These are phyloP conservation scores for Melanopsichium pennsylvanicum DNA, from an alignment of 1,284 basidiomycete genomes.

Conservation along the genomic window DNA sequence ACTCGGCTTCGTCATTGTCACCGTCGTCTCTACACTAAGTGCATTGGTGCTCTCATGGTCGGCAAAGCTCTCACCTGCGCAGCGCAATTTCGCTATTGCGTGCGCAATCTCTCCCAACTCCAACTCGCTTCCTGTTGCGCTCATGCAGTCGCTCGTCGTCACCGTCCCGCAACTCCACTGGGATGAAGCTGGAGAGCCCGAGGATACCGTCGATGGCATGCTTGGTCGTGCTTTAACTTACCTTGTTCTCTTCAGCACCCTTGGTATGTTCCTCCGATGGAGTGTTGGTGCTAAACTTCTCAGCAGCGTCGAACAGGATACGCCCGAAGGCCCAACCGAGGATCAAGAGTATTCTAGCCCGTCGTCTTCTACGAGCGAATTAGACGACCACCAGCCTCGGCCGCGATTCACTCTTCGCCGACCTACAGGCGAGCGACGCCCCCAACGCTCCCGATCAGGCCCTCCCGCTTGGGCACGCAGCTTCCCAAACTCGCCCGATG, in stretches of 20 bases:
- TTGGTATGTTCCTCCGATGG: constrained; percentile 77
- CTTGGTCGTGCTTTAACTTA: constrained; percentile 90
- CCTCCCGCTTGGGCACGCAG: constrained; percentile 47
- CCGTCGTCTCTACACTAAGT: constrained; percentile 62
- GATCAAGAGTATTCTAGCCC: neutral
- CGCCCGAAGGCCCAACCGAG: constrained; percentile 16
- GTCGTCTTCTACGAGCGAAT: constrained; percentile 2
- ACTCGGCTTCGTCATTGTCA: constrained; percentile 74
- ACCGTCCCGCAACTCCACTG: constrained; percentile 85
- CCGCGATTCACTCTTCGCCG: constrained; percentile 45
- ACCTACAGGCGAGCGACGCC: constrained; percentile 38
- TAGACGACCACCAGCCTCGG: neutral
- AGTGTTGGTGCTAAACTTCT: constrained; percentile 67
- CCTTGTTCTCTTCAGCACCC: constrained; percentile 87
- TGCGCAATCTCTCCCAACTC: constrained; percentile 72
- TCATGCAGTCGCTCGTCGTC: constrained; percentile 86
- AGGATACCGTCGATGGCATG: constrained; percentile 85
- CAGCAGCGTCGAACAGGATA: constrained; percentile 63
- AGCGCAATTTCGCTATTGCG: constrained; percentile 67
- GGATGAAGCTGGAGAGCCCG: constrained; percentile 70
- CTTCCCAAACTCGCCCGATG: constrained; percentile 56
- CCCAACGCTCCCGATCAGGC: constrained; percentile 20
- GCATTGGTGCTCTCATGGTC: constrained; percentile 62
- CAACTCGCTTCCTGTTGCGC: constrained; percentile 89
- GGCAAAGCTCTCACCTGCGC: constrained; percentile 61